Evolutionary conservation across 805 yeast species (phyloP).

Genomic region (Saccharomycopsis sp.): DNA sequence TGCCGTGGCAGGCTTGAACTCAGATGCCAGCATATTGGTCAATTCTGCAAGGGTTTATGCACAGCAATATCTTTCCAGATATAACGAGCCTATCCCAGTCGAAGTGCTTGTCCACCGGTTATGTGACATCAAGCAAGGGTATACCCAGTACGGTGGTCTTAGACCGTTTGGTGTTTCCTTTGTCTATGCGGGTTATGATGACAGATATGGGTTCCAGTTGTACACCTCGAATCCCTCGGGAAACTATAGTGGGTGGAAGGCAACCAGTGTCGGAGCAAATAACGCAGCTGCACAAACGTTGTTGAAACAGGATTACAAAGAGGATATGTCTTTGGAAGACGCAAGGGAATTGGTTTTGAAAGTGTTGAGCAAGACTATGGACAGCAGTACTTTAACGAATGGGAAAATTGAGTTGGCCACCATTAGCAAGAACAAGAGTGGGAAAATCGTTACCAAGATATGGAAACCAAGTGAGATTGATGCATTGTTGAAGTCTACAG

Average conservation of each 20-base stretch:
- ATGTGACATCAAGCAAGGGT: conserved; percentile 94
- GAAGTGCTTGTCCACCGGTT: conserved; percentile 80
- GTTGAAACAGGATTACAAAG: conserved; percentile 89
- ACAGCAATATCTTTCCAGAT: conserved; percentile 75
- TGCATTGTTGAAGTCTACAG: conserved; percentile 57
- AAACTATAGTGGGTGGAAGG: conserved; percentile 97
- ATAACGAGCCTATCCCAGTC: conserved; percentile 90
- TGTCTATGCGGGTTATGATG: conserved; percentile 92
- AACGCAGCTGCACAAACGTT: conserved; percentile 93
- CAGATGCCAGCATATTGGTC: conserved; percentile 89
- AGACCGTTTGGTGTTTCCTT: conserved; percentile 98
- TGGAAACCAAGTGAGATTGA: conserved; percentile 79
- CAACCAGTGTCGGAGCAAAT: conserved; percentile 94
- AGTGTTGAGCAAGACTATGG: conserved; percentile 91
- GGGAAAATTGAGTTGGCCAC: conserved; percentile 94
- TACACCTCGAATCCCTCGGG: conserved; percentile 97
- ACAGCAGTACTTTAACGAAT: conserved; percentile 71
- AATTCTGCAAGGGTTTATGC: conserved; percentile 80
- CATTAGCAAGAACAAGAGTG: conserved; percentile 40
- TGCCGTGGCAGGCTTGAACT: conserved; percentile 97
- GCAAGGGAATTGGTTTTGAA: conserved; percentile 85
- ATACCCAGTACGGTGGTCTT: conserved; percentile 97
- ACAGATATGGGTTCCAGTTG: conserved; percentile 79
- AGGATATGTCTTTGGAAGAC: conserved; percentile 59
- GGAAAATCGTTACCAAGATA: conserved; percentile 54